Percentiles rank a stretch among this genome's conserved stretches.
These are phyloP conservation scores for Schwanniomyces polymorphus DNA, from an alignment of 805 yeast genomes.

Conservation along the genomic window DNA sequence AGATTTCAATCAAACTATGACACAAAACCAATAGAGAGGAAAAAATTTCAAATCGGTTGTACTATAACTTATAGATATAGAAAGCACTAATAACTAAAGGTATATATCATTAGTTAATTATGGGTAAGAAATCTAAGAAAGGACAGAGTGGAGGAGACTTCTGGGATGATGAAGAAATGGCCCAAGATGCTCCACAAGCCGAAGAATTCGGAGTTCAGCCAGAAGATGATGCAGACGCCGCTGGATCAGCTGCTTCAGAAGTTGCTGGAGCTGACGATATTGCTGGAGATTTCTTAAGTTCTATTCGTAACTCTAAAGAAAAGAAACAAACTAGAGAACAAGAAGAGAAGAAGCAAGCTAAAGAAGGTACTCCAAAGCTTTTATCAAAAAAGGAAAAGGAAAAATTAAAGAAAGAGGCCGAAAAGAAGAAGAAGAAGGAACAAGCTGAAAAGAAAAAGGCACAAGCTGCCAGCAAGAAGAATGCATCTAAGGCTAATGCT, in stretches of 20 bases:
- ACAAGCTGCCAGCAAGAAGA: conserved; percentile 59
- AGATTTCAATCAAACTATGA: conserved; percentile 6
- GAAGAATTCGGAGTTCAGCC: conserved; percentile 28
- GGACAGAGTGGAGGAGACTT: conserved; percentile 63
- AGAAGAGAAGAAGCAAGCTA: conserved; percentile 52
- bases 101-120: conserved; percentile 15
- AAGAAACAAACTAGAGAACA: conserved; percentile 72
- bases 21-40: conserved; percentile 2
- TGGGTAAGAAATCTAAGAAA: conserved; percentile 64
- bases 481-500: conserved; percentile 45
- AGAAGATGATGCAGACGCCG: conserved; percentile 11
- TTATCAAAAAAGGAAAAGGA: conserved; percentile 93
- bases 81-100: background rate
- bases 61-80: background rate
- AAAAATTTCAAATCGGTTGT: conserved; percentile 12
- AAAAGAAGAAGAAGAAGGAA: conserved; percentile 88
- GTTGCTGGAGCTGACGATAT: conserved; percentile 36
- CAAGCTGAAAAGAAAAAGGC: conserved; percentile 83
- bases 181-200: conserved; percentile 34
- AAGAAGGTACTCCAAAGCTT: conserved; percentile 63
- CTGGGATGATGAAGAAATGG: conserved; percentile 75
- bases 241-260: conserved; percentile 14
- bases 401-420: conserved; percentile 91
- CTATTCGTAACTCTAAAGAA: conserved; percentile 76
- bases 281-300: conserved; percentile 77